Conservation (phyloP, 2,329 filamentous ascomycete species). For the Verticillium longisporum region DNA sequence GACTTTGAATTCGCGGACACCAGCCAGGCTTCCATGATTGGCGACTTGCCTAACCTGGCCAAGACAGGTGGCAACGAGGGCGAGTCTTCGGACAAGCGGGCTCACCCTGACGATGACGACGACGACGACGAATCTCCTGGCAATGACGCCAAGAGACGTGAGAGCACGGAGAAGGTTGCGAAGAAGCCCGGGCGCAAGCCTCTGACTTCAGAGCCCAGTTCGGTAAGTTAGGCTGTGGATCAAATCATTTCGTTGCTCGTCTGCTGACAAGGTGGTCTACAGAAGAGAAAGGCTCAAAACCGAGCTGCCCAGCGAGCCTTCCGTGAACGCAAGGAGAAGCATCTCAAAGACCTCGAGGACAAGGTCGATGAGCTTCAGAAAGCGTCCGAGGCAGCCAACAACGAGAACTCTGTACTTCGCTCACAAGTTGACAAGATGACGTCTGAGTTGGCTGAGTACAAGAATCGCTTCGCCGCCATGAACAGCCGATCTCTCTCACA, state of each 20-base stretch:
- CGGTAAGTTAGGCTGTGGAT: constrained; percentile 56
- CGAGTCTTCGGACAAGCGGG: constrained; percentile 57
- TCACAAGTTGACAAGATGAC: constrained; percentile 86
- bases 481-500: constrained; percentile 17
- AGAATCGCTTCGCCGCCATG: constrained; percentile 69
- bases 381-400: constrained; percentile 71
- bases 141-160: constrained; percentile 61
- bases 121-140: constrained; percentile 43
- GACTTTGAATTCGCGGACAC: constrained; percentile 55
- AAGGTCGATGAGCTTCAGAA: constrained; percentile 75
- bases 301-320: constrained; percentile 88
- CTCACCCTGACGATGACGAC: constrained; percentile 63
- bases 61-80: constrained; percentile 52
- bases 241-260: neutral
- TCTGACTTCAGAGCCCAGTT: constrained; percentile 88
- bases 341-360: constrained; percentile 75
- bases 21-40: constrained; percentile 62
- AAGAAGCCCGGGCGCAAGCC: constrained; percentile 98
- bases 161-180: constrained; percentile 75
- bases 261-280: constrained; percentile 5
- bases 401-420: constrained; percentile 78
- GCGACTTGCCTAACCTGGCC: constrained; percentile 56
- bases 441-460: constrained; percentile 80
- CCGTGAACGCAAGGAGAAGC: constrained; percentile 90
- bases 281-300: constrained; percentile 97